Percentiles rank a stretch among this genome's conserved stretches.
Evolutionary conservation across 805 yeast species (phyloP).

Genomic region (Diddensiella santjacobensis): DNA sequence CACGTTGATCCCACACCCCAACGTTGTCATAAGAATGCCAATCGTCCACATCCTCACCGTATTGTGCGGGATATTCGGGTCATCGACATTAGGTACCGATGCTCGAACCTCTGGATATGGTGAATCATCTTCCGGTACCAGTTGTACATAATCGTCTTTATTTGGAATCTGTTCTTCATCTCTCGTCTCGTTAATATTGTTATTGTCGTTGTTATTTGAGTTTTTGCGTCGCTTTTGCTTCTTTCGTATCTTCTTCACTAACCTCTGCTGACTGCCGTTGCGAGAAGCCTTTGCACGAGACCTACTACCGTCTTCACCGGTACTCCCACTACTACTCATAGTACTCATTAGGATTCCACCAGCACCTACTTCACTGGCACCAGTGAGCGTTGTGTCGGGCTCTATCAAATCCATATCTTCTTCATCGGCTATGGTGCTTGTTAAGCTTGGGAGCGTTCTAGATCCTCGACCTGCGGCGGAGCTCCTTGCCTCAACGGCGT

Average conservation of each 20-base stretch:
- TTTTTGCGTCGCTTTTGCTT: not conserved
- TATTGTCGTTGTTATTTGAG: not conserved
- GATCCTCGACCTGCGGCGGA: no score
- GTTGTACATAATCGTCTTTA: constrained; percentile 18
- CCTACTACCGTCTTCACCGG: not conserved
- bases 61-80: constrained; percentile 45
- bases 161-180: not conserved
- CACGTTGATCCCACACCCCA: constrained; percentile 58
- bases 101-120: constrained; percentile 68
- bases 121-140: constrained; percentile 34
- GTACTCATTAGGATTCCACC: not conserved
- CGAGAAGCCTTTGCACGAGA: not conserved
- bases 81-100: constrained; percentile 57
- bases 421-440: no score
- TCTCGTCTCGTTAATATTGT: not conserved
- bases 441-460: no score
- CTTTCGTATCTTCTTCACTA: not conserved
- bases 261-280: not conserved
- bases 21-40: constrained; percentile 49
- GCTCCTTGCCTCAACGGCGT: no score
- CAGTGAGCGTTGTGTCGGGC: not conserved
- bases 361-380: not conserved
- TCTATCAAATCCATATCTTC: not conserved
- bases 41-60: constrained; percentile 55
- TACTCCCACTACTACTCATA: not conserved